phyloP scores from a whole-genome alignment of 2,329 filamentous ascomycete genomes.

The Phyllosticta capitalensis region DNA sequence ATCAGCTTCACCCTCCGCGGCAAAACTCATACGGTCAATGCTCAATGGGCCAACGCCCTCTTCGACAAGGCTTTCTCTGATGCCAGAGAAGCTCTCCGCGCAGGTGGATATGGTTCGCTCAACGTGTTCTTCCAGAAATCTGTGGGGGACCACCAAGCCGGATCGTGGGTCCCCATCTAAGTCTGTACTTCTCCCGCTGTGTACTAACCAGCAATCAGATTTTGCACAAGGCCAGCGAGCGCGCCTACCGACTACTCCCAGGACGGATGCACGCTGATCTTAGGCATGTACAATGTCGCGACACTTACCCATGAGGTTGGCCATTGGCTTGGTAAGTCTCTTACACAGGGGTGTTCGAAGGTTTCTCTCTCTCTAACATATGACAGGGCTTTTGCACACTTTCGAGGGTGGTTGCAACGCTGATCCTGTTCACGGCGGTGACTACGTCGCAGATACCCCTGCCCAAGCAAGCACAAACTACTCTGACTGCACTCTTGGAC shows the following conservation, averaged over 20 bases:
- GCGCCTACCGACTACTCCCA: conserved; percentile 14
- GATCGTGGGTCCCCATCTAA: conserved; percentile 39
- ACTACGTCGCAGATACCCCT: conserved; percentile 23
- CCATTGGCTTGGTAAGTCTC: conserved; percentile 20
- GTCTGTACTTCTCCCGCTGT: conserved; percentile 28
- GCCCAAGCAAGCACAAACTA: conserved; percentile 15
- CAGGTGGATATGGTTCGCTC: conserved; percentile 19
- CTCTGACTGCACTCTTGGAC: conserved; percentile 18
- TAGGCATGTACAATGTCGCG: conserved; percentile 17
- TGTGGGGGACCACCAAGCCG: background rate
- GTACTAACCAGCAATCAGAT: conserved; percentile 20
- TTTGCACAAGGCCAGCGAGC: conserved; percentile 9
- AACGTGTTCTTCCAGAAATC: conserved; percentile 19
- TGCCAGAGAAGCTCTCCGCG: conserved; percentile 15
- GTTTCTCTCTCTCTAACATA: background rate
- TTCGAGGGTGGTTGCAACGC: conserved; percentile 22
- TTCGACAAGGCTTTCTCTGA: conserved; percentile 9
- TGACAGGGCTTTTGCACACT: conserved; percentile 21
- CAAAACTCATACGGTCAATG: conserved; percentile 12
- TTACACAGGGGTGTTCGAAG: background rate
- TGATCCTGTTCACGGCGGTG: conserved; percentile 12
- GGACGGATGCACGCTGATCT: conserved; percentile 18
- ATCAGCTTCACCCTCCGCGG: conserved; percentile 12
- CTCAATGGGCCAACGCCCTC: conserved; percentile 12
- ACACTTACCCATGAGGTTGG: conserved; percentile 25